Percentiles rank a stretch among this genome's conserved stretches.
Conservation (phyloP, 208 protist species). For the Vickermania ingenoplastis region DNA sequence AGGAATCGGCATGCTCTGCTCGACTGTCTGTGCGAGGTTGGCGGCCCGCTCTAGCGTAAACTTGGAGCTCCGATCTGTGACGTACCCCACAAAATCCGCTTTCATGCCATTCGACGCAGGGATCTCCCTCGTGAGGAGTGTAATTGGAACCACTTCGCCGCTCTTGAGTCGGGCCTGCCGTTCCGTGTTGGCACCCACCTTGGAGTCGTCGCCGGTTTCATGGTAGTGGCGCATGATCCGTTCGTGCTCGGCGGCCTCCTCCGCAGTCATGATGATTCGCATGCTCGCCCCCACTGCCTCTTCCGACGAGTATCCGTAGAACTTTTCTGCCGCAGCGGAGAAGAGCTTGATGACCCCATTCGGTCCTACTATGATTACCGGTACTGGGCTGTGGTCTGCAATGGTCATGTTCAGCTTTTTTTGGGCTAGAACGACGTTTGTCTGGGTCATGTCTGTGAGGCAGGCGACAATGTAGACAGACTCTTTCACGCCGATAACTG, state of each 20-base stretch:
- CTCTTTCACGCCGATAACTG: slow-evolving; percentile 4
- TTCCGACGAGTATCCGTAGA: slow-evolving; percentile 17
- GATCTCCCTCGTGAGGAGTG: slow-evolving; percentile 8
- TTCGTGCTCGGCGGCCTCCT: slow-evolving; percentile 8
- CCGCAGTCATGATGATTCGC: slow-evolving; percentile 22
- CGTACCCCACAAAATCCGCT: slow-evolving; percentile 7
- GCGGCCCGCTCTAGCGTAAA: slow-evolving; percentile 1
- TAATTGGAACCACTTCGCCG: slow-evolving; percentile 9
- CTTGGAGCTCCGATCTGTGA: slow-evolving; percentile 6
- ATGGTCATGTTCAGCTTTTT: slow-evolving; percentile 9
- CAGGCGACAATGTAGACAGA: slow-evolving; percentile 8
- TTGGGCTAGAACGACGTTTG: slow-evolving; percentile 2
- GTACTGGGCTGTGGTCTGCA: slow-evolving; percentile 11
- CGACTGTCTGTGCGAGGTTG: slow-evolving; percentile 5
- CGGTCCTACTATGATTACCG: slow-evolving; percentile 14
- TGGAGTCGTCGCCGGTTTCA: not conserved
- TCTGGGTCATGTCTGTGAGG: slow-evolving; percentile 7
- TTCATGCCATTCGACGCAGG: not conserved
- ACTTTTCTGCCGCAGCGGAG: slow-evolving; percentile 11
- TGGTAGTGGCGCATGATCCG: not conserved
- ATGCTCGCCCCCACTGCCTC: slow-evolving; percentile 22
- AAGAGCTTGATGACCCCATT: slow-evolving; percentile 13
- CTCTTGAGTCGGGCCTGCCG: slow-evolving; percentile 8
- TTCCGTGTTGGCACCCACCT: not conserved
- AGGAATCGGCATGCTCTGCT: slow-evolving; percentile 6